Evolutionary conservation across 1,139 yeast species (phyloP).

Genomic region (Candida sanyaensis): DNA sequence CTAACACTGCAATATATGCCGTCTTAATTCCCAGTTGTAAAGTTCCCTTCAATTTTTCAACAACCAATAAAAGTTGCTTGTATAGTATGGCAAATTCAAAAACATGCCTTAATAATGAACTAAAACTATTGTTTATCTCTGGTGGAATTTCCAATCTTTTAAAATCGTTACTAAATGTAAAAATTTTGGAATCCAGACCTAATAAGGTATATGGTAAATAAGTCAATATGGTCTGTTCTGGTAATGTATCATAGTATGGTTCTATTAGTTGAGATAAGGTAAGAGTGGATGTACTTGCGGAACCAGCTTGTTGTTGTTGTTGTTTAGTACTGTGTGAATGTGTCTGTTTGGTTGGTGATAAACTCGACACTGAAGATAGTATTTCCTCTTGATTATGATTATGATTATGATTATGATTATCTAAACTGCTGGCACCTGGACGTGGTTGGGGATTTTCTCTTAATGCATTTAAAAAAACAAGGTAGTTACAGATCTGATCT

Average conservation of each 20-base stretch:
- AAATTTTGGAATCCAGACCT: conserved; percentile 69
- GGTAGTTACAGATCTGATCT: conserved; percentile 39
- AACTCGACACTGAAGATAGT: neutral
- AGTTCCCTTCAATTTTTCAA: conserved; percentile 30
- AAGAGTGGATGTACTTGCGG: conserved; percentile 1
- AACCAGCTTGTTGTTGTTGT: neutral
- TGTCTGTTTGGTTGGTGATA: neutral
- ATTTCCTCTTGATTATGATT: conserved; percentile 1
- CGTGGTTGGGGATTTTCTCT: conserved; percentile 6
- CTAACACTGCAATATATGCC: conserved; percentile 62
- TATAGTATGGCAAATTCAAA: conserved; percentile 77
- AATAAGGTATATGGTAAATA: conserved; percentile 67
- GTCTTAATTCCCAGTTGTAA: conserved; percentile 57
- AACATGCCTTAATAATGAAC: conserved; percentile 57
- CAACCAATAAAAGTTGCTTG: conserved; percentile 38
- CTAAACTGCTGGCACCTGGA: neutral
- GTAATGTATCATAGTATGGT: conserved; percentile 36
- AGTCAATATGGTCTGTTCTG: conserved; percentile 54
- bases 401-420: neutral
- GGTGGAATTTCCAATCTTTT: conserved; percentile 48
- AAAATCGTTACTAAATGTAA: conserved; percentile 46
- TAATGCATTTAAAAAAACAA: conserved; percentile 33
- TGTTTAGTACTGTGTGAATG: neutral
- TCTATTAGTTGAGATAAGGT: conserved; percentile 23
- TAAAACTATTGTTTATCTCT: conserved; percentile 55